Percentiles rank a stretch among this genome's conserved stretches.
These are phyloP conservation scores for Vinca major DNA, from an alignment of 305 asterid species.

Conservation along the genomic window DNA sequence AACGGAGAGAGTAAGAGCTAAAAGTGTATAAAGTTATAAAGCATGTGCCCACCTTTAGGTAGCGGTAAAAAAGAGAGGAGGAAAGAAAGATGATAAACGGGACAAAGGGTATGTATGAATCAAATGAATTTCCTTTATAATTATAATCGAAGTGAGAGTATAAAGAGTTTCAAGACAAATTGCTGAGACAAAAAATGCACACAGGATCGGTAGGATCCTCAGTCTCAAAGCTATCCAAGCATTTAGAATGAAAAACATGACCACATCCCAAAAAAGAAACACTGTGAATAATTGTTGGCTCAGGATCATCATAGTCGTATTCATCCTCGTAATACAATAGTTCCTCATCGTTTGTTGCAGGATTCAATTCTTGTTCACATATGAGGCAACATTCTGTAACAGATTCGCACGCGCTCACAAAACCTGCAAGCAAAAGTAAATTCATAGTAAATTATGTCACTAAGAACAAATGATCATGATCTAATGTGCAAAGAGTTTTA, in stretches of 20 bases:
- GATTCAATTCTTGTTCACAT: conserved; percentile 12
- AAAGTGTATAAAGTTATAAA: too few species aligned
- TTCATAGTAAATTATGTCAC: neutral
- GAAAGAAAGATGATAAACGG: too few species aligned
- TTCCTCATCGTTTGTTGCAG: neutral
- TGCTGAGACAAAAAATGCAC: conserved; percentile 19
- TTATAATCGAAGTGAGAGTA: too few species aligned
- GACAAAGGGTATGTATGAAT: too few species aligned
- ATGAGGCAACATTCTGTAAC: conserved; percentile 4
- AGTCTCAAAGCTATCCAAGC: conserved; percentile 16
- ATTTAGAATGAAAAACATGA: conserved; percentile 21
- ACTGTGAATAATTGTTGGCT: conserved; percentile 9
- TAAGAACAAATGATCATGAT: neutral
- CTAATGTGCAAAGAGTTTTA: neutral
- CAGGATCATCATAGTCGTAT: neutral
- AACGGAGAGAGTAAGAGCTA: too few species aligned
- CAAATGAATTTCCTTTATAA: too few species aligned
- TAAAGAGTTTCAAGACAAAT: neutral
- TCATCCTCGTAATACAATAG: neutral
- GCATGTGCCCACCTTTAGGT: too few species aligned
- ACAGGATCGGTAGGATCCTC: conserved; percentile 21
- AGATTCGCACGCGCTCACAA: neutral
- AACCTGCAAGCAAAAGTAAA: conserved; percentile 10
- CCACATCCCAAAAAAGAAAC: conserved; percentile 24
- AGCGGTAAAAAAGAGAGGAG: too few species aligned